Conservation (phyloP, 306 rosid genomes). For the Mimosa bimucronata region DNA sequence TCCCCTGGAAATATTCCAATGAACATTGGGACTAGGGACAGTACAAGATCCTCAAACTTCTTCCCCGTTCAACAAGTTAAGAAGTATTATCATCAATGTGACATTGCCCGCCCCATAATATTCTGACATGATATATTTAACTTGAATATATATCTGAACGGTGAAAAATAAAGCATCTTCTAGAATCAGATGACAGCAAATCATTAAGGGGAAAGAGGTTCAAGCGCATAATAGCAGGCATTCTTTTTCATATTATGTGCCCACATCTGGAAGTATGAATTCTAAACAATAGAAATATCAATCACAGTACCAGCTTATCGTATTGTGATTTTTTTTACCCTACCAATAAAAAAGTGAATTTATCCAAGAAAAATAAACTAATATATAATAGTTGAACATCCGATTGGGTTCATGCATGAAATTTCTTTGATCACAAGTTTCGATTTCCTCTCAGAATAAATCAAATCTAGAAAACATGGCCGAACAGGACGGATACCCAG, state of each 20-base stretch:
- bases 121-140: not conserved
- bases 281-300: not conserved
- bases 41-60: constrained; percentile 1
- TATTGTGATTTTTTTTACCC: not conserved
- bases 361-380: not conserved
- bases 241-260: not conserved
- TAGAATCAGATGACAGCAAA: constrained; percentile 11
- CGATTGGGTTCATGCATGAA: not conserved
- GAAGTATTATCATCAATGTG: not conserved
- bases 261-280: not conserved
- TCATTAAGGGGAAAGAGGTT: constrained; percentile 16
- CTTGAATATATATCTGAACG: not conserved
- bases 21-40: not conserved
- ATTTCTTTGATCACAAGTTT: constrained; percentile 20
- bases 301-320: not conserved
- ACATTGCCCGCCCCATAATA: not conserved
- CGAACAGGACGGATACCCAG: not conserved
- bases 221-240: not conserved
- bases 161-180: not conserved
- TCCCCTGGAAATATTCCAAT: not conserved
- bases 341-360: not conserved
- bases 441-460: constrained; percentile 25
- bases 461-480: constrained; percentile 12
- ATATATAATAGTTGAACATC: not conserved
- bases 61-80: not conserved